phyloP scores from a whole-genome alignment of 1,139 yeast genomes.

The Pichia sp. region DNA sequence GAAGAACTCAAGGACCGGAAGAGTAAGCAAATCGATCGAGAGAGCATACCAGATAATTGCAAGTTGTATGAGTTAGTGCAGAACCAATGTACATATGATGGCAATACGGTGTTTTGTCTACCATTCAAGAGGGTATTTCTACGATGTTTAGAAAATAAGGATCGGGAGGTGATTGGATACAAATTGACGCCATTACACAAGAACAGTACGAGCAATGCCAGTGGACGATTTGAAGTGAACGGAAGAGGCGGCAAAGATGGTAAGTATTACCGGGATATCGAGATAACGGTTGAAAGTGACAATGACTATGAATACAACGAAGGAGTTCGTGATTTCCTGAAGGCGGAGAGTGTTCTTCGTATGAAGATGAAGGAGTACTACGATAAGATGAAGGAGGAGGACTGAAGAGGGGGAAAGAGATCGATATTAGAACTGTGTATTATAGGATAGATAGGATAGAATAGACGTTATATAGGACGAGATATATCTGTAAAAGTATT shows the following conservation, averaged over 20 bases:
- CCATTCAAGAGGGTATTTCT: constrained; percentile 36
- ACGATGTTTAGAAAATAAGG: constrained; percentile 28
- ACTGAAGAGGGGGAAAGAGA: not conserved
- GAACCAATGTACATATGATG: constrained; percentile 35
- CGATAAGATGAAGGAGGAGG: constrained; percentile 15
- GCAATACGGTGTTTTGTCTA: constrained; percentile 31
- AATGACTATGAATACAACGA: constrained; percentile 25
- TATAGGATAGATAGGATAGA: constrained; percentile 14
- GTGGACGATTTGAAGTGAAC: not conserved
- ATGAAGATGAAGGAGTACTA: constrained; percentile 29
- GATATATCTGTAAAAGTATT: constrained; percentile 29
- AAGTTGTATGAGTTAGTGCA: constrained; percentile 29
- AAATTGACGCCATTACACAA: constrained; percentile 27
- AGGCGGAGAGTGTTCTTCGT: constrained; percentile 31
- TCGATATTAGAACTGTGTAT: not conserved
- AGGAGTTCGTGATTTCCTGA: constrained; percentile 24
- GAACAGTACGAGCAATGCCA: not conserved
- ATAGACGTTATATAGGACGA: constrained; percentile 25
- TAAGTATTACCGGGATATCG: constrained; percentile 16
- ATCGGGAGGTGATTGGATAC: constrained; percentile 29
- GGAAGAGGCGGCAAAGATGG: constrained; percentile 25
- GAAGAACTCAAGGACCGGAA: not conserved
- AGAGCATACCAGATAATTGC: constrained; percentile 23
- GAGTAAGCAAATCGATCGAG: not conserved
- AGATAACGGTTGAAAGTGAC: constrained; percentile 18